Evolutionary conservation across 1,284 basidiomycete species (phyloP).

Genomic region (Cutaneotrichosporon cavernicola): DNA sequence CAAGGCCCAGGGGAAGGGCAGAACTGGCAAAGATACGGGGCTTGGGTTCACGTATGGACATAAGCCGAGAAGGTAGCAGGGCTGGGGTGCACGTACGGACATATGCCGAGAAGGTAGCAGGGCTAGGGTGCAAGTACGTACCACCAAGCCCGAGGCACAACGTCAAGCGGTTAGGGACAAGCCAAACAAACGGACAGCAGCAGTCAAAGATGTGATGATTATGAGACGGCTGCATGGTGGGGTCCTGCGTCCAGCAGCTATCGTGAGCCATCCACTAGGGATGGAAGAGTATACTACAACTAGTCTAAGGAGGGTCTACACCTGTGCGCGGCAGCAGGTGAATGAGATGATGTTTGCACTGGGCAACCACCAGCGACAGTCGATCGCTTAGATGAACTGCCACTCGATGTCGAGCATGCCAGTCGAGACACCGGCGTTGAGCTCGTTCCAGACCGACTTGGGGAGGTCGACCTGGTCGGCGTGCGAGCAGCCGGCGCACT

Average conservation of each 20-base stretch:
- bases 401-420: conserved; percentile 1
- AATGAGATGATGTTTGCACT: background rate
- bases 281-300: conserved; percentile 11
- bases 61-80: too few relatives aligned
- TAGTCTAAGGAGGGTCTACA: conserved; percentile 10
- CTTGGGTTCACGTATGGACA: too few relatives aligned
- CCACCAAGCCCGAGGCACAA: too few relatives aligned
- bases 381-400: conserved; percentile 4
- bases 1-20: too few relatives aligned
- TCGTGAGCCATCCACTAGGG: conserved; percentile 1
- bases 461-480: conserved; percentile 3
- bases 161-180: too few relatives aligned
- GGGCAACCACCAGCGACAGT: background rate
- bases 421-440: background rate
- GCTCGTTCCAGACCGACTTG: background rate
- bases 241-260: background rate
- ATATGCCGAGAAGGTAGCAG: too few relatives aligned
- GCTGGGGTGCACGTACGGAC: too few relatives aligned
- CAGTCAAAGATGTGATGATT: background rate
- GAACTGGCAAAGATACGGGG: too few relatives aligned
- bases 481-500: conserved; percentile 5
- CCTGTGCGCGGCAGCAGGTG: conserved; percentile 8
- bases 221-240: conserved; percentile 6
- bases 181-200: background rate
- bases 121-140: too few relatives aligned